These are phyloP conservation scores for Davidsoniella neocaledoniae DNA, from an alignment of 2,329 filamentous ascomycete genomes.

Conservation along the genomic window DNA sequence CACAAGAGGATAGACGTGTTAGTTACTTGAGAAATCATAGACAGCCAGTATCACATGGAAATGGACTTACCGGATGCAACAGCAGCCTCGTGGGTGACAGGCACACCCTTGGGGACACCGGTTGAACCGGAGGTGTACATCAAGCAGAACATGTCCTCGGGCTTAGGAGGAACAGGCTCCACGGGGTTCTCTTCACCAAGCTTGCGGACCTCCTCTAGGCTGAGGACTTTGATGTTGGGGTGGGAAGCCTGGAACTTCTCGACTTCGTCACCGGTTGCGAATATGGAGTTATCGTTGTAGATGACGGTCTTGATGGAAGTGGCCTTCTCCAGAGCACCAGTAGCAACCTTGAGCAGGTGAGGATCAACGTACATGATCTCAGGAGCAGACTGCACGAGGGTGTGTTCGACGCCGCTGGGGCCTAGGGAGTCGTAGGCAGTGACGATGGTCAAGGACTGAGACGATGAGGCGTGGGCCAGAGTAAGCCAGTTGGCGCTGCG, in stretches of 20 bases:
- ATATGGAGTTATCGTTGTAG: constrained; percentile 42
- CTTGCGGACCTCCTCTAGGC: constrained; percentile 36
- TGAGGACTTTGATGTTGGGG: constrained; percentile 34
- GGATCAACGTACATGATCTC: constrained; percentile 79
- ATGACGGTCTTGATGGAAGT: constrained; percentile 41
- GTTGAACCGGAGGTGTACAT: constrained; percentile 84
- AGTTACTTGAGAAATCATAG: constrained; percentile 11
- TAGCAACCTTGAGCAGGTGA: constrained; percentile 48
- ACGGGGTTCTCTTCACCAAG: constrained; percentile 51
- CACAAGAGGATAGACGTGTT: constrained; percentile 1
- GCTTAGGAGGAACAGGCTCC: constrained; percentile 52
- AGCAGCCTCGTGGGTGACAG: constrained; percentile 65
- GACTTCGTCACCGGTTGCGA: constrained; percentile 34
- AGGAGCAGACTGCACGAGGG: constrained; percentile 63
- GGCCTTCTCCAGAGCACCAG: constrained; percentile 37
- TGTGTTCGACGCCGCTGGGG: constrained; percentile 69
- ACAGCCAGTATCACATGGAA: not conserved
- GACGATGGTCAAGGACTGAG: constrained; percentile 80
- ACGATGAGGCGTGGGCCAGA: constrained; percentile 58
- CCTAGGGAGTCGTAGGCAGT: constrained; percentile 92
- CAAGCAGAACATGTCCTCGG: constrained; percentile 67
- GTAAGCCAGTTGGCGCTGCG: constrained; percentile 65
- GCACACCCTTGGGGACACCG: constrained; percentile 74
- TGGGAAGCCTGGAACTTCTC: constrained; percentile 39
- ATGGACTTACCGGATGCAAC: constrained; percentile 46